These are phyloP conservation scores for Xanthoceras sorbifolium DNA, from an alignment of 345 rosid species.

Conservation along the genomic window DNA sequence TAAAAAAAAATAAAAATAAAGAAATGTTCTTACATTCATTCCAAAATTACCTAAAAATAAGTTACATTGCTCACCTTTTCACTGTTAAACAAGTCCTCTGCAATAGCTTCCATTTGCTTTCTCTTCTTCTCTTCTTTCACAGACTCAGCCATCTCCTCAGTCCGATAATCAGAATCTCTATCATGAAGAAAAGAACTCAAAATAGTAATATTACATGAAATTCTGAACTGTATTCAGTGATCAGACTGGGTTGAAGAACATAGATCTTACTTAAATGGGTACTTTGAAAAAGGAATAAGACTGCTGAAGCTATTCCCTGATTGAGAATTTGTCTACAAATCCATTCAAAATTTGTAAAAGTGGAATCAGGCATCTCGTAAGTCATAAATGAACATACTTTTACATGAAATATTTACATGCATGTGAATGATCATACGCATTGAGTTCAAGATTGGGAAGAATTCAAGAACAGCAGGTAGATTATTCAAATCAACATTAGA, in stretches of 20 bases:
- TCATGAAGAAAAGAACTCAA: background rate
- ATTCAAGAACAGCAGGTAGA: background rate
- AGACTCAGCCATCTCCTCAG: slow-evolving; percentile 48
- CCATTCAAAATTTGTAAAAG: background rate
- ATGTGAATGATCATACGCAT: background rate
- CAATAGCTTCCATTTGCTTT: slow-evolving; percentile 84
- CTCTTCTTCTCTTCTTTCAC: slow-evolving; percentile 82
- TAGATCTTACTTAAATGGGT: slow-evolving; percentile 72
- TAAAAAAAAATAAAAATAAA: slow-evolving; percentile 5
- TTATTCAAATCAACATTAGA: background rate
- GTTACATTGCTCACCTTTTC: slow-evolving; percentile 52
- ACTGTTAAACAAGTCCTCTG: slow-evolving; percentile 77
- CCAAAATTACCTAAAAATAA: slow-evolving; percentile 1
- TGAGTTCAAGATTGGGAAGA: background rate
- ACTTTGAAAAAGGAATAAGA: slow-evolving; percentile 82
- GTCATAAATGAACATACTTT: background rate
- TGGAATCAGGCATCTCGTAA: background rate
- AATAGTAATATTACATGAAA: background rate
- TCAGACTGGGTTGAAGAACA: slow-evolving; percentile 17
- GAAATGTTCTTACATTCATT: slow-evolving; percentile 14
- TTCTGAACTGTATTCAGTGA: background rate
- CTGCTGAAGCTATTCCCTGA: slow-evolving; percentile 90
- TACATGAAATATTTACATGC: background rate
- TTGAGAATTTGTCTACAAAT: slow-evolving; percentile 48
- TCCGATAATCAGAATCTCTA: slow-evolving; percentile 57